Conservation (phyloP, 225 moss, liverwort and hornwort species). For the Marchantia polymorpha region DNA sequence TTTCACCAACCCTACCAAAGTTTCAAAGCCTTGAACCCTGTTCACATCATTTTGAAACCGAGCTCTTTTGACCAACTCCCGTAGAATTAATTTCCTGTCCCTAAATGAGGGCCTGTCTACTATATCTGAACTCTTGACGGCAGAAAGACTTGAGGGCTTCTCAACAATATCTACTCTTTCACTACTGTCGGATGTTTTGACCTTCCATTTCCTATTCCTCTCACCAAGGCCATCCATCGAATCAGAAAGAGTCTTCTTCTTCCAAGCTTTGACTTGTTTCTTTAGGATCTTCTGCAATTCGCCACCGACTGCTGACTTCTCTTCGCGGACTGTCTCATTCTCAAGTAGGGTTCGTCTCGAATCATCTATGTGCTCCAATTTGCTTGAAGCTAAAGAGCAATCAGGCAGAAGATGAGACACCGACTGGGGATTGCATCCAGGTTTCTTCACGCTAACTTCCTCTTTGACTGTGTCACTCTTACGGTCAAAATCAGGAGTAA, state of each 20-base stretch:
- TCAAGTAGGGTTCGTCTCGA: neutral
- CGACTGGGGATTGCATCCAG: neutral
- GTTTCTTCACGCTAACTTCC: neutral
- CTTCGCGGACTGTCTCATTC: neutral
- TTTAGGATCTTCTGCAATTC: slow-evolving; percentile 9
- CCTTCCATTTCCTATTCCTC: slow-evolving; percentile 18
- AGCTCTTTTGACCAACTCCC: neutral
- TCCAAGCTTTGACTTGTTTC: slow-evolving; percentile 9
- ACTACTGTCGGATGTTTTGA: neutral
- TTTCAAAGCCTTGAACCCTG: neutral
- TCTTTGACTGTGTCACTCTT: neutral
- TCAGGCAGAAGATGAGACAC: neutral
- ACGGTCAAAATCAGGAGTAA: neutral
- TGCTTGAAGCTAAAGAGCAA: too few relatives aligned
- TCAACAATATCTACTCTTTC: neutral
- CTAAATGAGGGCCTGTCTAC: neutral
- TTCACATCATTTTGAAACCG: slow-evolving; percentile 2
- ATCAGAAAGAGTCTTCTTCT: neutral
- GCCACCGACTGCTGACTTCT: neutral
- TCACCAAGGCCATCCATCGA: neutral
- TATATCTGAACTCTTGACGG: neutral
- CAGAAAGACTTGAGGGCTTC: neutral
- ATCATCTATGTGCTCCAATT: neutral
- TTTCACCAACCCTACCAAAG: neutral
- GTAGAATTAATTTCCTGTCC: slow-evolving; percentile 3